phyloP scores from a whole-genome alignment of 495 filamentous ascomycete species.

The Ramalina peruviana region DNA sequence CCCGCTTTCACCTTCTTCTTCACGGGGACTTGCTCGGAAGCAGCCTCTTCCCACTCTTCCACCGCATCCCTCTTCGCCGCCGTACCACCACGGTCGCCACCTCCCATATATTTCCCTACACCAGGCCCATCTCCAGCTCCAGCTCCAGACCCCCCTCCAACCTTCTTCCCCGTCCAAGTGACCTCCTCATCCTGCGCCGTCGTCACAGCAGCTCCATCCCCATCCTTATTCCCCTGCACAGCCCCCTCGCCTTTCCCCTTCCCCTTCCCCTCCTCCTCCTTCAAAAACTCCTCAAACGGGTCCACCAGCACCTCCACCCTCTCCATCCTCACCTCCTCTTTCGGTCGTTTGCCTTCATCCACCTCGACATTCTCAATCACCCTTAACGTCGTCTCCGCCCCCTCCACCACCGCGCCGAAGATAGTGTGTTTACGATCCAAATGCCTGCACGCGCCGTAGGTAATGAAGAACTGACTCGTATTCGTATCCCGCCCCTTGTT shows the following conservation, averaged over 20 bases:
- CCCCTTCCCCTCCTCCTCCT: conserved; percentile 42
- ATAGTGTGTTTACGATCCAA: conserved; percentile 94
- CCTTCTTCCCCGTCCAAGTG: conserved; percentile 20
- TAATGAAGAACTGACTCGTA: conserved; percentile 88
- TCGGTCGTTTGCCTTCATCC: conserved; percentile 51
- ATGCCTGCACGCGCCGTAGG: conserved; percentile 68
- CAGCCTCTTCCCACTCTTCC: conserved; percentile 33
- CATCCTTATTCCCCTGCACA: conserved; percentile 26
- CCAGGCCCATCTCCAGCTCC: conserved; percentile 30
- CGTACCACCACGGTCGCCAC: conserved; percentile 48
- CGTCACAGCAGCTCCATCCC: conserved; percentile 47
- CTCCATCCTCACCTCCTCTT: conserved; percentile 61
- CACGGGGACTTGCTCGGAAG: conserved; percentile 44
- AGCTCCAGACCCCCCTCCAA: conserved; percentile 47
- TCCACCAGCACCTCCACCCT: conserved; percentile 83
- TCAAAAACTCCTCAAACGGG: conserved; percentile 85
- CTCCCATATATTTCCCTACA: conserved; percentile 41
- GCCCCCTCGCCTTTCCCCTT: conserved; percentile 26
- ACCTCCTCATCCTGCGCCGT: conserved; percentile 47
- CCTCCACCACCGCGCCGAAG: conserved; percentile 74
- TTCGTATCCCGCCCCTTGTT: conserved; percentile 99
- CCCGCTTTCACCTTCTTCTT: conserved; percentile 65
- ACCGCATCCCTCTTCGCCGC: conserved; percentile 65
- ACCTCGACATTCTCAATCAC: conserved; percentile 59
- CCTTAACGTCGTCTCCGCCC: conserved; percentile 48